phyloP scores from a whole-genome alignment of 2,329 filamentous ascomycete genomes.

The Diaporthe eres region DNA sequence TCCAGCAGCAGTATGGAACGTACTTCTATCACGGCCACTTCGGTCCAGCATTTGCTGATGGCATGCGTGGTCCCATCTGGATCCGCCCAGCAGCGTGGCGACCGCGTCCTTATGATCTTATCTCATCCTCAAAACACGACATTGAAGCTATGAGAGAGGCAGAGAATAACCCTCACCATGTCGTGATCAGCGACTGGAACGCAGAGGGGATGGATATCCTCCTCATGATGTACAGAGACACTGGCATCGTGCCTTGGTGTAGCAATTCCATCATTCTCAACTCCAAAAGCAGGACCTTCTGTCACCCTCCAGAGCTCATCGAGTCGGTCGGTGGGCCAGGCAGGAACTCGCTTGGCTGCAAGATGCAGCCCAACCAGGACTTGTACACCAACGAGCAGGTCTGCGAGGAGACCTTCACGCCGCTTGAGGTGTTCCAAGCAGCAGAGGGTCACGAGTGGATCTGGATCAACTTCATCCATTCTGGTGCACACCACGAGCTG shows the following conservation, averaged over 20 bases:
- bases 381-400: constrained; percentile 38
- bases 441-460: constrained; percentile 40
- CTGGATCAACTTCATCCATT: constrained; percentile 44
- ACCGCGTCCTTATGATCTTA: constrained; percentile 41
- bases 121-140: constrained; percentile 36
- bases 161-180: constrained; percentile 40
- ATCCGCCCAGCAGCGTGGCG: constrained; percentile 42
- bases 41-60: constrained; percentile 43
- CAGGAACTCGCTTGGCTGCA: constrained; percentile 40
- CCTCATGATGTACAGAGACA: constrained; percentile 42
- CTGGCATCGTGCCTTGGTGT: constrained; percentile 42
- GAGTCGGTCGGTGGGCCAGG: constrained; percentile 38
- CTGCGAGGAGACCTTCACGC: constrained; percentile 39
- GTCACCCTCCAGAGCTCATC: constrained; percentile 36
- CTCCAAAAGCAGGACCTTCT: constrained; percentile 40
- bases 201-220: constrained; percentile 43
- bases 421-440: constrained; percentile 39
- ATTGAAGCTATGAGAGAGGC: constrained; percentile 38
- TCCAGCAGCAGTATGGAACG: constrained; percentile 42
- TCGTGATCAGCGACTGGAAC: constrained; percentile 44
- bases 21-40: constrained; percentile 45
- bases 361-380: constrained; percentile 30
- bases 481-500: constrained; percentile 42
- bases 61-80: constrained; percentile 43
- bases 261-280: constrained; percentile 42